Percentiles rank a stretch among this genome's conserved stretches.
Evolutionary conservation across 805 yeast species (phyloP).

Genomic region (Pichia thaimueangensis): DNA sequence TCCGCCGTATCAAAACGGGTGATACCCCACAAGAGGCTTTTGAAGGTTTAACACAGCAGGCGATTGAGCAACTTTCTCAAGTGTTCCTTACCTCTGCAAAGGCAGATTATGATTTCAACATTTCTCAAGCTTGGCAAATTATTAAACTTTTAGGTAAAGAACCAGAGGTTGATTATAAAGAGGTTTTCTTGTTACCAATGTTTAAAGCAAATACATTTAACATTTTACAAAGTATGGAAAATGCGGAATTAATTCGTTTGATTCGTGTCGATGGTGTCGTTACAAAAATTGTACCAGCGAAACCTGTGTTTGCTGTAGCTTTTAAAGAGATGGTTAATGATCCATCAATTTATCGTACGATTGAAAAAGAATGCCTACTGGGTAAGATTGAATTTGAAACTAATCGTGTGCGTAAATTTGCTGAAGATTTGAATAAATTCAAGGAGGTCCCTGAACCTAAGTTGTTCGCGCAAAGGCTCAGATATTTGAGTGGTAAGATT

Average conservation of each 20-base stretch:
- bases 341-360: slow-evolving; percentile 44
- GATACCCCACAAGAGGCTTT: slow-evolving; percentile 75
- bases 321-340: slow-evolving; percentile 61
- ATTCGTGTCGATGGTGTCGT: slow-evolving; percentile 74
- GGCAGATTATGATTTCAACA: slow-evolving; percentile 44
- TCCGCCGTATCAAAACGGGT: slow-evolving; percentile 82
- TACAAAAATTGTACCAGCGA: slow-evolving; percentile 62
- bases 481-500: slow-evolving; percentile 63
- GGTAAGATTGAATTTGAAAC: slow-evolving; percentile 54
- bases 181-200: slow-evolving; percentile 50
- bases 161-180: slow-evolving; percentile 42
- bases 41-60: slow-evolving; percentile 71
- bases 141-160: slow-evolving; percentile 54
- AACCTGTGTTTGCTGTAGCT: slow-evolving; percentile 80
- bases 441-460: slow-evolving; percentile 45
- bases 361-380: slow-evolving; percentile 58
- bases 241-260: slow-evolving; percentile 66
- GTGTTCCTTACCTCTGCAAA: slow-evolving; percentile 48
- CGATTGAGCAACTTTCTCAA: slow-evolving; percentile 83
- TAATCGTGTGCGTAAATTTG: slow-evolving; percentile 55
- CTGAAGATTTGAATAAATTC: slow-evolving; percentile 62
- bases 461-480: slow-evolving; percentile 54
- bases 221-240: slow-evolving; percentile 67
- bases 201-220: slow-evolving; percentile 51
- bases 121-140: slow-evolving; percentile 85